These are phyloP conservation scores for Neoscytalidium dimidiatum DNA, from an alignment of 2,329 filamentous ascomycete species.

Conservation along the genomic window DNA sequence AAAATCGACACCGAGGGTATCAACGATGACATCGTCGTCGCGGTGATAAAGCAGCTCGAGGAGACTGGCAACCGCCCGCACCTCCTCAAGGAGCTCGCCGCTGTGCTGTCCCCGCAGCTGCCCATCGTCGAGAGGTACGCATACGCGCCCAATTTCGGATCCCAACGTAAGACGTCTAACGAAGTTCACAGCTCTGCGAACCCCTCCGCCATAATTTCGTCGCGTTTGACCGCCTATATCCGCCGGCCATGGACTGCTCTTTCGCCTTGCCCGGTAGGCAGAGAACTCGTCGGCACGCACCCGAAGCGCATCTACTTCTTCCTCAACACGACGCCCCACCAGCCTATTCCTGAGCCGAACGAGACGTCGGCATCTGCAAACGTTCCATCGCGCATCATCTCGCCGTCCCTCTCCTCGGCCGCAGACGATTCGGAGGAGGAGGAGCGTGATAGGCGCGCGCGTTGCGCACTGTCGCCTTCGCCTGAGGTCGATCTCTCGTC, in stretches of 20 bases:
- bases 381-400: slow-evolving; percentile 65
- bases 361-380: slow-evolving; percentile 46
- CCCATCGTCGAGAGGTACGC: slow-evolving; percentile 90
- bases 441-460: slow-evolving; percentile 58
- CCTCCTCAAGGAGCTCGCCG: slow-evolving; percentile 89
- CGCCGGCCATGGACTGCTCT: slow-evolving; percentile 80
- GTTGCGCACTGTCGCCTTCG: slow-evolving; percentile 76
- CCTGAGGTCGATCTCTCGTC: slow-evolving; percentile 91
- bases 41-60: slow-evolving; percentile 83
- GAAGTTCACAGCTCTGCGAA: slow-evolving; percentile 77
- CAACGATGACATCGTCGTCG: slow-evolving; percentile 93
- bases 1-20: slow-evolving; percentile 80
- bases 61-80: slow-evolving; percentile 90
- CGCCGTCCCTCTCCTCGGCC: slow-evolving; percentile 79
- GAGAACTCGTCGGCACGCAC: slow-evolving; percentile 89
- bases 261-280: slow-evolving; percentile 83
- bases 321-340: slow-evolving; percentile 82
- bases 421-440: slow-evolving; percentile 65
- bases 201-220: slow-evolving; percentile 92
- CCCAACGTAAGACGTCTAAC: neutral
- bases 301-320: slow-evolving; percentile 96
- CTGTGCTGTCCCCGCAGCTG: slow-evolving; percentile 73
- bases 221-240: slow-evolving; percentile 83
- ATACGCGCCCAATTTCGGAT: neutral
- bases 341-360: slow-evolving; percentile 72